Conservation (phyloP, 2,329 filamentous ascomycete genomes). For the Microsporum ferrugineum region DNA sequence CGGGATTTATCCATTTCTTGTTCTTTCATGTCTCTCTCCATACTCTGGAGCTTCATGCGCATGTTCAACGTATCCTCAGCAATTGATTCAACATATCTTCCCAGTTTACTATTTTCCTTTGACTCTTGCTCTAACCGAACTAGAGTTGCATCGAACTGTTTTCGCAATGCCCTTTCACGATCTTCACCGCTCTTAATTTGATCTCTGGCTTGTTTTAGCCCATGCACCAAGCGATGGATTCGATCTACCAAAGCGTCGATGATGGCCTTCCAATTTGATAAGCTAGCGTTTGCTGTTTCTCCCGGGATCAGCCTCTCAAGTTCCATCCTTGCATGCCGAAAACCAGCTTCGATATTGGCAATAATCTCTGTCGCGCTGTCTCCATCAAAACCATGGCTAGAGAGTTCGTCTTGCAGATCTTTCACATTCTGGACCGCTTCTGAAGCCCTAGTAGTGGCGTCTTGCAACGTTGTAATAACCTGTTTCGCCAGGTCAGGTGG, state of each 20-base stretch:
- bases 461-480: conserved; percentile 27
- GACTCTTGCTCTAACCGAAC: conserved; percentile 28
- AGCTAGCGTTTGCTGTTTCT: conserved; percentile 29
- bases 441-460: conserved; percentile 27
- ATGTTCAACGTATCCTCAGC: conserved; percentile 35
- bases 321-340: conserved; percentile 34
- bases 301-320: conserved; percentile 36
- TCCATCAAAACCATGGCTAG: conserved; percentile 30
- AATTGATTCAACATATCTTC: conserved; percentile 32
- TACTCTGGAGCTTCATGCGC: conserved; percentile 33
- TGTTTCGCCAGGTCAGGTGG: conserved; percentile 31
- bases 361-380: conserved; percentile 24
- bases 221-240: conserved; percentile 26
- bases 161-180: conserved; percentile 32
- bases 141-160: conserved; percentile 35
- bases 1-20: conserved; percentile 33
- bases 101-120: conserved; percentile 28
- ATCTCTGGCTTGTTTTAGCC: conserved; percentile 25
- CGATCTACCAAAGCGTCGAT: conserved; percentile 32
- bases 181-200: conserved; percentile 25
- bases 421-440: conserved; percentile 29
- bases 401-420: conserved; percentile 27
- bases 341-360: conserved; percentile 27
- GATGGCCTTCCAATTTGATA: conserved; percentile 30
- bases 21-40: conserved; percentile 32